phyloP scores from a whole-genome alignment of 108 stramenopile species.

The Nannochloropsis gaditana region DNA sequence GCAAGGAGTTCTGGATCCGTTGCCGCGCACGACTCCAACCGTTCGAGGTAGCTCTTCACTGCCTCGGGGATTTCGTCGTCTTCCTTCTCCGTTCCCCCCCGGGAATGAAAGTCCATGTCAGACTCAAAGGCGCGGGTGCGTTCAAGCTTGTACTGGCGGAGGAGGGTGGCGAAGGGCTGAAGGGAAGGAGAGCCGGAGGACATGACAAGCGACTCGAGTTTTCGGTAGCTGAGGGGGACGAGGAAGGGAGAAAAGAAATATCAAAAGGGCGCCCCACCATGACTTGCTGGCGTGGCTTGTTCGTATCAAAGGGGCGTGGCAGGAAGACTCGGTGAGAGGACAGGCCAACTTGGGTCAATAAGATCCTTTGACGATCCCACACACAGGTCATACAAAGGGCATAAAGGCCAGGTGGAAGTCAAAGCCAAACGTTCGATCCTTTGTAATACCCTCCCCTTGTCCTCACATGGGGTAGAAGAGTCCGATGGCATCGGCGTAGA shows the following conservation, averaged over 20 bases:
- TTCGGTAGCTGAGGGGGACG: not conserved
- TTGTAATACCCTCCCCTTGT: not conserved
- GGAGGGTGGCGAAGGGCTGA: not conserved
- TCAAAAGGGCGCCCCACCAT: no score
- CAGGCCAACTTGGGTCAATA: no score
- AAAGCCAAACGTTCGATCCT: not conserved
- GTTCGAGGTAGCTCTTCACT: not conserved
- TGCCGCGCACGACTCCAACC: not conserved
- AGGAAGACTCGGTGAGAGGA: no score
- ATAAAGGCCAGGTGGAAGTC: no score
- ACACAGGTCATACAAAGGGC: no score
- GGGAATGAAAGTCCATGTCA: not conserved
- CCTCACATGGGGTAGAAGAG: constrained; percentile 18
- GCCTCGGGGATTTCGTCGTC: not conserved
- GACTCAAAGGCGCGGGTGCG: not conserved
- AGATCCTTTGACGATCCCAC: no score
- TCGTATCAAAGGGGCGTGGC: no score
- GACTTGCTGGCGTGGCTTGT: no score
- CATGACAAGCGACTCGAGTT: not conserved
- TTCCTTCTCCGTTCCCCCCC: not conserved
- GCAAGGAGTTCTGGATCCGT: not conserved
- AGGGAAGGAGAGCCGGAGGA: not conserved
- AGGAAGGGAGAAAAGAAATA: not conserved
- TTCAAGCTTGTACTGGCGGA: not conserved
- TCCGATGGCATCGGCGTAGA: constrained; percentile 8